Base-by-base conservation (phyloP, 352 stramenopile species). In the Globisporangium polare region DNA sequence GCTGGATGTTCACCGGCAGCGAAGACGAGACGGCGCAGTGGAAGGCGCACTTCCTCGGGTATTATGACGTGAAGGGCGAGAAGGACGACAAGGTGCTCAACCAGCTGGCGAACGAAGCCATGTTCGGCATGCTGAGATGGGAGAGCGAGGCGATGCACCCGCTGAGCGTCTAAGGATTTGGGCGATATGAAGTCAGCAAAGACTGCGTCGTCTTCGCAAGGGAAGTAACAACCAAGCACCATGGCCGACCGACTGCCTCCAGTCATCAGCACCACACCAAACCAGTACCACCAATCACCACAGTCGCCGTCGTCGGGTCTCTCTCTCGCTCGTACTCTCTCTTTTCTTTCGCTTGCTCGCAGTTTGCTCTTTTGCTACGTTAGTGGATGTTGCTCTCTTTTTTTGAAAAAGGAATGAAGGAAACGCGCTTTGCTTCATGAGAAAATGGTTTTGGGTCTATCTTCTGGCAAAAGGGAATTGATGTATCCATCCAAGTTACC, bases 121-220 rank as follows among this genome's bases (percentile, higher is more conserved):
- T 92, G 83, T 94, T 94, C 62, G 81, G 80, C 29, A 90, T 92
- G 77, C 69, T 94, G 53, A 76, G 85, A 68, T 94, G 83, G 85
- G 85, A 94, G 67, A 94, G 85, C 53, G 83, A 94, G 61, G 83
- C 85, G 5, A 89, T 91, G 80, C 79, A 90, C 56, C 83, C 83
- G 27, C 68, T 92, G 2, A 92, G 80, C 57, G 79, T 90, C 37
- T 90, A 88, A 55, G 45, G 20, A 33, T 6, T 58, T 26, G 45
- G 33, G 12, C 13, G 45, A 49, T 20, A 24, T 49, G 29, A 56
- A 29, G 22, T 27, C 50, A 56, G 15, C 18, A 46, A 56, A 24
- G 9, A 46, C 31, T 17, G 22, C 35, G 37, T 51, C 39, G 26
- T 51, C 17, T 20, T 42, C n/a, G 49, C 26, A 55, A 27, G 20